Percentiles rank a stretch among this genome's conserved stretches.
These are phyloP conservation scores for Hibiscus trionum DNA, from an alignment of 345 rosid species.

Conservation along the genomic window DNA sequence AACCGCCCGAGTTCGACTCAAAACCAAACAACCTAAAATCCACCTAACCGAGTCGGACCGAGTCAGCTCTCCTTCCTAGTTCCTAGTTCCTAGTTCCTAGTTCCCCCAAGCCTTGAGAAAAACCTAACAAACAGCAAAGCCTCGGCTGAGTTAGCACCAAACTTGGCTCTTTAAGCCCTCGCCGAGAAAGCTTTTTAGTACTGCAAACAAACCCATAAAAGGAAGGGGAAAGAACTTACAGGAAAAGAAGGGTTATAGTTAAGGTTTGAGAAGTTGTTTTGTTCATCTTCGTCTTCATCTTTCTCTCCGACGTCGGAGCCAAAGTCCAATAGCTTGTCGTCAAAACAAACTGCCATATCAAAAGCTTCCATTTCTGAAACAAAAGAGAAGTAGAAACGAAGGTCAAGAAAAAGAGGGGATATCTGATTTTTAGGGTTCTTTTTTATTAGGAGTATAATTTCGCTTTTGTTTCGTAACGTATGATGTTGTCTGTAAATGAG, in stretches of 20 bases:
- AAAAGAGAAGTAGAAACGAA: background rate
- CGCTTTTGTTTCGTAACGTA: background rate
- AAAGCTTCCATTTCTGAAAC: conserved; percentile 31
- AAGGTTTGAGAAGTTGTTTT: conserved; percentile 14
- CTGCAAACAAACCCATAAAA: background rate
- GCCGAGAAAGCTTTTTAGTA: background rate
- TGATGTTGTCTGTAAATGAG: background rate
- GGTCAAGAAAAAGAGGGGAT: background rate
- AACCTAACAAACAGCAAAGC: conserved; percentile 16
- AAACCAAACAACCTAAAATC: background rate
- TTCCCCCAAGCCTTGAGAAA: background rate
- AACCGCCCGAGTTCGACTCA: conserved; percentile 19
- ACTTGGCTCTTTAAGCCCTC: conserved; percentile 13
- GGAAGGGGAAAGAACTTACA: conserved; percentile 16
- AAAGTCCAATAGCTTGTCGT: conserved; percentile 41
- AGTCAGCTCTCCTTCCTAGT: background rate
- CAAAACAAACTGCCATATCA: conserved; percentile 23
- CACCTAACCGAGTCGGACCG: conserved; percentile 16
- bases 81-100: no score
- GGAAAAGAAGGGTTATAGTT: conserved; percentile 12
- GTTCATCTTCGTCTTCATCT: conserved; percentile 24
- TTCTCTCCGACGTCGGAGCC: conserved; percentile 32
- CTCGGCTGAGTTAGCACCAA: conserved; percentile 24
- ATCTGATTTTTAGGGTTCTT: background rate
- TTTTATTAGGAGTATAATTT: background rate